Evolutionary conservation across 331 rosid genomes (phyloP).

Genomic region (Pyracantha coccinea): DNA sequence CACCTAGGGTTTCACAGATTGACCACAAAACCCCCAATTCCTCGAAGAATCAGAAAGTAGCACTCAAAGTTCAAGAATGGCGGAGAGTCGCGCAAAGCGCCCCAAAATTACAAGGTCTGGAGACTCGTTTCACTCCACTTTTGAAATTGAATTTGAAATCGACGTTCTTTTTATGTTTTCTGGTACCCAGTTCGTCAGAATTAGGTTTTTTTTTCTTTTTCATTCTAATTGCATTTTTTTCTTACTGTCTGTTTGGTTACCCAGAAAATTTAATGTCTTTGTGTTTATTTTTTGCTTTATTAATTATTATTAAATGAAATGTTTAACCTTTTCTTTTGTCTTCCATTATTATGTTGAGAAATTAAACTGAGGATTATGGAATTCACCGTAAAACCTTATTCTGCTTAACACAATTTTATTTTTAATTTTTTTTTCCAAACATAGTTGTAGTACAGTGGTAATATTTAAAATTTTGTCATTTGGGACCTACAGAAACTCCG

Average conservation of each 20-base stretch:
- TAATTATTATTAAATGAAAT: background rate
- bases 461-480: background rate
- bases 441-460: background rate
- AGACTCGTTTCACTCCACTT: background rate
- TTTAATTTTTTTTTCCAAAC: too few relatives aligned
- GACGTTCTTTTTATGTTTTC: background rate
- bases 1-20: slow-evolving; percentile 5
- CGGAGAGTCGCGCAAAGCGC: slow-evolving; percentile 57
- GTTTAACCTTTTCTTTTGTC: background rate
- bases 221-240: background rate
- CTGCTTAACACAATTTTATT: background rate
- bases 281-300: background rate
- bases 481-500: background rate
- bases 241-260: background rate
- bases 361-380: background rate
- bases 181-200: background rate
- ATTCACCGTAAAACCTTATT: background rate
- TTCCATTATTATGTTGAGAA: background rate
- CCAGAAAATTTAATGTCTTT: background rate
- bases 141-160: too few relatives aligned
- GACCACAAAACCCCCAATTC: background rate
- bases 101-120: slow-evolving; percentile 53
- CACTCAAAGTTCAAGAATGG: slow-evolving; percentile 35
- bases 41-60: background rate
- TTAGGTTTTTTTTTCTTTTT: background rate